Evolutionary conservation across 2,329 filamentous ascomycete species (phyloP), one percentile per base, ranked within the genome.

Genomic region (Aureobasidium sp.): DNA sequence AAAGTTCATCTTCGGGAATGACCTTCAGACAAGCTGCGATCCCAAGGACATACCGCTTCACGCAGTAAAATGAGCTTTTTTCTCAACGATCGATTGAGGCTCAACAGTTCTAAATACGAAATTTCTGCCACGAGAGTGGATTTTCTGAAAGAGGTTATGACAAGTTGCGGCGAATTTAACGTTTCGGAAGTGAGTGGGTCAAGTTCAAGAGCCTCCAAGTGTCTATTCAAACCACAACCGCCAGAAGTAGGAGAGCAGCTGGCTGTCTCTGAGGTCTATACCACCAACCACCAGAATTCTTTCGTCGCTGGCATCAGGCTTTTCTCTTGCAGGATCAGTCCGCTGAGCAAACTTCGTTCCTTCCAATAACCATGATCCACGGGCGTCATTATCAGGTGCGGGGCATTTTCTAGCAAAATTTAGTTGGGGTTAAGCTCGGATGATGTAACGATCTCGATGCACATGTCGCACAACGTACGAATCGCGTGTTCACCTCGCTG

Each of bases 381-480:
- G 6, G n/a, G 29, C 47, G 51, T 55, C 51, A 41, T 52, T 26
- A 17, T 29, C 37, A 32, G 51, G 51, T 55, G 51, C 51, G 51
- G 51, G 51, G 51, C 51, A 55, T 23, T n/a, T 32, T 15, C 13
- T 32, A 17, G 6, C 36, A 41, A 53, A 41, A 41, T n/a, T 55
- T 32, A 55, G 51, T 37, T 42, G 51, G 51, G 51, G 51, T 34
- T 32, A 41, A 42, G 32, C 29, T 55, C 15, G 20, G 36, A 29
- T 55, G 51, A 55, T 55, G 51, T 55, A 55, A 55, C 51, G 36
- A 53, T 53, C 51, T 17, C 51, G 51, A 47, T 47, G 44, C 44
- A 47, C 44, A 53, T 53, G 51, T 53, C 51, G 36, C 36, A 41
- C 29, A 27, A 26, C 10, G 23, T 55, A 42, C 37, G 26, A 48